These are phyloP conservation scores for Heterobasidion annosum DNA, from an alignment of 1,284 basidiomycete species.

Conservation along the genomic window DNA sequence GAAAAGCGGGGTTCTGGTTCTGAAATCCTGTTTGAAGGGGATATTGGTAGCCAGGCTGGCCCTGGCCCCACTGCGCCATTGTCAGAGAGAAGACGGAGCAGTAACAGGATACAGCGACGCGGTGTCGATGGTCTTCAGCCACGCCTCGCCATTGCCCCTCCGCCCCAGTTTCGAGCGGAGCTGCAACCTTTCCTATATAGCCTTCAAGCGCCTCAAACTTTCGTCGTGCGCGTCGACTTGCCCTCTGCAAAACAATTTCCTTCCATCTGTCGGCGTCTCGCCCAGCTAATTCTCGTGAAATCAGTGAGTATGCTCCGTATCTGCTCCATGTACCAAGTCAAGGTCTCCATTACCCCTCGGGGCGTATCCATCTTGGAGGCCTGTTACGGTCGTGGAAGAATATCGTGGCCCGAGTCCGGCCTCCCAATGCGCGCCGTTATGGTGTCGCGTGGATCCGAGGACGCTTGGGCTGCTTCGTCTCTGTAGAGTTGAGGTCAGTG, in stretches of 20 bases:
- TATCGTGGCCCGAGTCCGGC: slow-evolving; percentile 19
- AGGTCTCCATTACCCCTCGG: slow-evolving; percentile 27
- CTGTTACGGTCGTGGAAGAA: slow-evolving; percentile 56
- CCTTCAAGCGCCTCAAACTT: not conserved
- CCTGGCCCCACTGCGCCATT: slow-evolving; percentile 59
- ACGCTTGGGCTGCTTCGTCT: slow-evolving; percentile 29
- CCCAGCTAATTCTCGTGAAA: not conserved
- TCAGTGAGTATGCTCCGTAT: not conserved
- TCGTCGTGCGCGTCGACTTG: not conserved
- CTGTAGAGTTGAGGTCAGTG: slow-evolving; percentile 46
- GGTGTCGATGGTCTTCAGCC: not conserved
- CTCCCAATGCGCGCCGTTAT: slow-evolving; percentile 39
- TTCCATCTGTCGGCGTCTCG: not conserved
- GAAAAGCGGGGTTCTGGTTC: slow-evolving; percentile 24
- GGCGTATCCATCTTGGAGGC: slow-evolving; percentile 24
- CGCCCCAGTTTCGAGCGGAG: not conserved
- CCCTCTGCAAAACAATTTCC: not conserved
- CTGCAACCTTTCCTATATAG: not conserved
- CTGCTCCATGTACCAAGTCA: slow-evolving; percentile 45
- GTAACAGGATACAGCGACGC: slow-evolving; percentile 1
- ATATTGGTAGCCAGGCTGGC: slow-evolving; percentile 49
- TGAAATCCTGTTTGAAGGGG: slow-evolving; percentile 54
- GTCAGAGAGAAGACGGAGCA: slow-evolving; percentile 3
- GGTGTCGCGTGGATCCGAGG: slow-evolving; percentile 31
- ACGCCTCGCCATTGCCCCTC: not conserved